These are phyloP conservation scores for Allomyces macrogynus DNA, from an alignment of 192 early-diverging fungal genomes.

Conservation along the genomic window DNA sequence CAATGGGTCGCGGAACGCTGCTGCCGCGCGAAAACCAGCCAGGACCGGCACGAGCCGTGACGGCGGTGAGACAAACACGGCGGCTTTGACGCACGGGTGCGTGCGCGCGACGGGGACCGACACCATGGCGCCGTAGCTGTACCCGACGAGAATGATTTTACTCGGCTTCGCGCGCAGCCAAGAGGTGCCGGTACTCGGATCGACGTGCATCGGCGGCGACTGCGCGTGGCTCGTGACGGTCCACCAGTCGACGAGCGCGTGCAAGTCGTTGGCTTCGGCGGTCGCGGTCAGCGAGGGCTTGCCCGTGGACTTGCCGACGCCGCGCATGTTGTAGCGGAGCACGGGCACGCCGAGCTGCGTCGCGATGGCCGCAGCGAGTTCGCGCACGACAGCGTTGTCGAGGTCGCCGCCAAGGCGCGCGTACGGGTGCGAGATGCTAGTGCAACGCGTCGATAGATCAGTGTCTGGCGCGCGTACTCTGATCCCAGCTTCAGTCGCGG, in stretches of 20 bases:
- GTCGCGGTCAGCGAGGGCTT: neutral
- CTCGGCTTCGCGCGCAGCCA: neutral
- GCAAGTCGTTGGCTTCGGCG: neutral
- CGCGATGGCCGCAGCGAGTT: neutral
- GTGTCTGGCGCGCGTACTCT: no score
- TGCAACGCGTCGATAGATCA: neutral
- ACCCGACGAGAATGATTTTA: neutral
- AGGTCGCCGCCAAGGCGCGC: neutral
- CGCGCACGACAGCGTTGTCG: neutral
- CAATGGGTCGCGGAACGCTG: neutral
- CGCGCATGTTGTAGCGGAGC: neutral
- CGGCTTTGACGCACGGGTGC: neutral
- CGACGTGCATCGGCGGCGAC: no score
- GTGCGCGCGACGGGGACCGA: neutral
- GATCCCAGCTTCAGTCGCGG: no score
- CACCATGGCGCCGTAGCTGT: neutral
- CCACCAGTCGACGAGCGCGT: neutral
- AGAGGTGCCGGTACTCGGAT: neutral
- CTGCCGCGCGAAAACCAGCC: neutral
- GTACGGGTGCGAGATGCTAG: neutral
- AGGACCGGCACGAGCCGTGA: neutral
- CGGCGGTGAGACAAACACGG: neutral
- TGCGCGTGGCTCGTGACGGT: neutral
- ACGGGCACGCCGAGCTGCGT: neutral
- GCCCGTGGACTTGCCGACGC: neutral